A percentile compares a stretch with the other conserved stretches of the same genome.
phyloP scores from a whole-genome alignment of 192 early-diverging fungal genomes.

The Radiomyces spectabilis region DNA sequence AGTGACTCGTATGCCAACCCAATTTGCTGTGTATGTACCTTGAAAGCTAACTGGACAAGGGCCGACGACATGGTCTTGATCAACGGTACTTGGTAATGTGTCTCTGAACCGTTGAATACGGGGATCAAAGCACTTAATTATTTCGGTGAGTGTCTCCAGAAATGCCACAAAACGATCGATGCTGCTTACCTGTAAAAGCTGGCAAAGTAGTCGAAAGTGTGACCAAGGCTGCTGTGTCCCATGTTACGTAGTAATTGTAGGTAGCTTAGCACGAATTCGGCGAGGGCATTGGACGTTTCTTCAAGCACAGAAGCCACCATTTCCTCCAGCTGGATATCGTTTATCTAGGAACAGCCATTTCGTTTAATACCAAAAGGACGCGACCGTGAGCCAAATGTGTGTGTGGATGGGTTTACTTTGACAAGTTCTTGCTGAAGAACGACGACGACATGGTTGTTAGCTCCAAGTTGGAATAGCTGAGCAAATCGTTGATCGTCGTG shows the following conservation, averaged over 20 bases:
- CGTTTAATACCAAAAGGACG: background rate
- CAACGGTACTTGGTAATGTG: slow-evolving; percentile 9
- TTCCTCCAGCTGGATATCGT: background rate
- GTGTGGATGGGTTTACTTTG: background rate
- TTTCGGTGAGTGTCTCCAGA: too few relatives aligned
- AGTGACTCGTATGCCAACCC: background rate
- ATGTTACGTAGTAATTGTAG: slow-evolving; percentile 1
- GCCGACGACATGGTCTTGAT: slow-evolving; percentile 5
- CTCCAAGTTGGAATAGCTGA: too few relatives aligned
- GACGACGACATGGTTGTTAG: background rate
- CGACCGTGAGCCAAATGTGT: background rate
- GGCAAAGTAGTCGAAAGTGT: background rate
- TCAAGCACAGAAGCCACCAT: background rate
- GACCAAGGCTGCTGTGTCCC: background rate
- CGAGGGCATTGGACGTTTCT: slow-evolving; percentile 1
- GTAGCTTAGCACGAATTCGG: slow-evolving; percentile 4
- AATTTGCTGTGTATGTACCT: background rate
- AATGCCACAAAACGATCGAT: too few relatives aligned
- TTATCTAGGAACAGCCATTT: background rate
- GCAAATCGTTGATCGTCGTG: too few relatives aligned
- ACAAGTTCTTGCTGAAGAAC: slow-evolving; percentile 5
- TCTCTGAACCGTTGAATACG: slow-evolving; percentile 7
- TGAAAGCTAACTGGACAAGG: slow-evolving; percentile 9
- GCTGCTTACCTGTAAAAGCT: slow-evolving; percentile 7
- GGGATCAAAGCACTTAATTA: slow-evolving; percentile 13